Base-by-base conservation (phyloP, 2,329 filamentous ascomycete species). In the Sporothrix euskadiensis region DNA sequence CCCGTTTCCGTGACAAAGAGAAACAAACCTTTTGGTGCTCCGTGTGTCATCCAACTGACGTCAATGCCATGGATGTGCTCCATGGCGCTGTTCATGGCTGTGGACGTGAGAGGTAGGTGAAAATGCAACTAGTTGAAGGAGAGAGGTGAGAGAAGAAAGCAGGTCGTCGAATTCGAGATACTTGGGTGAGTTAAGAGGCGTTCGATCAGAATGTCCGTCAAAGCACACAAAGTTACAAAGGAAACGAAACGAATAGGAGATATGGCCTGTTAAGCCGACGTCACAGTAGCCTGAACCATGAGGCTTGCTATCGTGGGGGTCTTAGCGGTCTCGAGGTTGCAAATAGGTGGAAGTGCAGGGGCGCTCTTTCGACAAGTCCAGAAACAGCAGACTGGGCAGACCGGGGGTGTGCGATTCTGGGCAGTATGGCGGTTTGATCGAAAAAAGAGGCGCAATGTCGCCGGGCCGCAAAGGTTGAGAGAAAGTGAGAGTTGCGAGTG, bases 21-120 rank as follows among this genome's bases (percentile, higher is more conserved):
- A 84, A 82, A 83, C 87, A 82, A 86, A 93, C 94, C 93, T 91
- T 92, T 94, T 76, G 90, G 89, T 78, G 91, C 89, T 80, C 92
- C 92, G 83, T 96, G 92, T 78, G 87, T 87, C 85, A 97, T 92
- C 94, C 94, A 97, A 82, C 92, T 94, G 80, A 97, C 93, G 83
- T 97, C 94, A 79, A 97, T 88, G 77, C 91, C 91, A 81, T 94
- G 90, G 77, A 93, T 88, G 78, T 92, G 90, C 83, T 95, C 93
- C 93, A 95, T 95, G 19, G 68, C 47, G 12, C 57, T 54, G 52
- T 71, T 69, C 39, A 59, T 73, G 41, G 22, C 22, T n/a, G 69
- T 16, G 54, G 69, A 4, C 16, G 8, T 39, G 49, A 47, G 22
- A 26, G 12, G 22, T 19, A 26, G 39, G 4, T 9, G 69, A 56